phyloP scores from a whole-genome alignment of 352 stramenopile species.

The Globisporangium abappressorium region DNA sequence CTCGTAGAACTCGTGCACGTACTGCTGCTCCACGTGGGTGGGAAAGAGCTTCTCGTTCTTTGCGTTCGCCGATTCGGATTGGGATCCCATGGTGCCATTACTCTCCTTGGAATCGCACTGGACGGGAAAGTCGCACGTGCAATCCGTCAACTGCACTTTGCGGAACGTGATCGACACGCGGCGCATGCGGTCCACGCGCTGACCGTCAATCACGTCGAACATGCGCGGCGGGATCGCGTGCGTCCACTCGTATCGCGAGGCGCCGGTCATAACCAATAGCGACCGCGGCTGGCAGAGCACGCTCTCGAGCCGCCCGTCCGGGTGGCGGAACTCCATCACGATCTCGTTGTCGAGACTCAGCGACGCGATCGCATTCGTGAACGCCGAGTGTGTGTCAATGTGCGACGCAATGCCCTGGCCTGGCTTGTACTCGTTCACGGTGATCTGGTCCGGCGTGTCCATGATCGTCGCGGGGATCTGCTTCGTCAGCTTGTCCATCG shows the following conservation, averaged over 20 bases:
- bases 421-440: slow-evolving; percentile 87
- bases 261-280: slow-evolving; percentile 80
- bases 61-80: background rate
- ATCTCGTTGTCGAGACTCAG: slow-evolving; percentile 77
- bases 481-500: slow-evolving; percentile 42
- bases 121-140: slow-evolving; percentile 62
- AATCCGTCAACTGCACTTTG: slow-evolving; percentile 69
- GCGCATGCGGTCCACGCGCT: slow-evolving; percentile 54
- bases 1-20: slow-evolving; percentile 87
- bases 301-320: slow-evolving; percentile 52
- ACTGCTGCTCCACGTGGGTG: slow-evolving; percentile 73
- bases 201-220: slow-evolving; percentile 85
- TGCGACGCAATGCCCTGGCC: slow-evolving; percentile 88
- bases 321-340: slow-evolving; percentile 84
- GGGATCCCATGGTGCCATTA: background rate
- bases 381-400: slow-evolving; percentile 88
- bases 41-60: slow-evolving; percentile 31
- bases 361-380: slow-evolving; percentile 77
- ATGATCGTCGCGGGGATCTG: slow-evolving; percentile 57
- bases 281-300: slow-evolving; percentile 70
- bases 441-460: slow-evolving; percentile 76
- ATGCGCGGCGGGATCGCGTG: slow-evolving; percentile 80
- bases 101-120: slow-evolving; percentile 48
- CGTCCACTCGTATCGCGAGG: slow-evolving; percentile 85
- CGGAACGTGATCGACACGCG: slow-evolving; percentile 88